Evolutionary conservation across 2,329 filamentous ascomycete species (phyloP), one percentile per base, ranked within the genome.

Genomic region (Monascus ruber): DNA sequence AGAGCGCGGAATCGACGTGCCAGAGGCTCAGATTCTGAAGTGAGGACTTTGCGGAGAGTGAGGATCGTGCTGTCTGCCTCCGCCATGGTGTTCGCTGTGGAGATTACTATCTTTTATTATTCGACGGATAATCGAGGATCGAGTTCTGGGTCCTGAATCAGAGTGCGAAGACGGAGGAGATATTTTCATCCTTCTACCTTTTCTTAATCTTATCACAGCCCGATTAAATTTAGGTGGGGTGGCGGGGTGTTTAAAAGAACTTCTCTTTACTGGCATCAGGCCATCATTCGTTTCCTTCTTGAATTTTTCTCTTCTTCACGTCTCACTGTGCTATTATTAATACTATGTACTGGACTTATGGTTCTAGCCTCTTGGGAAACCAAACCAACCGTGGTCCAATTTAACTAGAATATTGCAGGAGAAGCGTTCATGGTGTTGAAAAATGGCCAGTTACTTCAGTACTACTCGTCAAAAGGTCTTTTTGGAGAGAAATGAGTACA

Each of bases 1-100:
- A 98, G 83, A 33, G 91, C 89, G 53, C 91, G 86, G 68, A 96
- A 98, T 47, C 91, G 86, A 47, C 85, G 74, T 31, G 88, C 83
- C 39, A 98, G 83, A 34, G 88, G 79, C 45, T 84, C 82, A 9
- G 74, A 67, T 68, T 96, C 91, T 36, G 83, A 82, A 53, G 75
- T 81, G 43, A 98, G 78, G 43, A 81, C 83, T 55, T 82, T 74
- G 56, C 86, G 81, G 31, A 70, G 62, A 28, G 60, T 54, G 33
- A 58, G 45, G 43, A 73, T 58, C 5, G 66, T 66, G 38, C 55
- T 48, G 43, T 64, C 58, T 8, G 48, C 40, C 33, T 40, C 43
- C 34, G 48, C 44, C 10, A 45, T 28, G 26, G 42, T 39, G 29
- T 54, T 57, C n/a, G 50, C 55, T 29, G 54, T 50, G 45, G 55